Conservation (phyloP, 345 rosid genomes). For the Rhodomyrtus tomentosa region DNA sequence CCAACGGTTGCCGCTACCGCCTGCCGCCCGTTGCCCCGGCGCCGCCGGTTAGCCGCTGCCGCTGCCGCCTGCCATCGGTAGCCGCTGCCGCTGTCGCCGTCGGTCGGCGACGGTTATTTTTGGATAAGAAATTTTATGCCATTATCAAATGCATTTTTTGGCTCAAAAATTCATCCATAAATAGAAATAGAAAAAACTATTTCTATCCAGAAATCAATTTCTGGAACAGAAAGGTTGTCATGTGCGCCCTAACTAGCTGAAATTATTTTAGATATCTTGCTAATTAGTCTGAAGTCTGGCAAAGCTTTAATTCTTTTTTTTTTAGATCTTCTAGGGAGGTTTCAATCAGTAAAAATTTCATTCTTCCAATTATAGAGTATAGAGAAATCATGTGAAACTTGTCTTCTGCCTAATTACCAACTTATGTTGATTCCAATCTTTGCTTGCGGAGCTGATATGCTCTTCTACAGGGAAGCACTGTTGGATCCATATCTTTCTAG, state of each 20-base stretch:
- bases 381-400: not conserved
- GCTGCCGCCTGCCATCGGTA: too few relatives aligned
- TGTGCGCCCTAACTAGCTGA: not conserved
- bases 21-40: too few relatives aligned
- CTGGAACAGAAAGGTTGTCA: too few relatives aligned
- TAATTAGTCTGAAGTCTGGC: not conserved
- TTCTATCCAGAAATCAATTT: too few relatives aligned
- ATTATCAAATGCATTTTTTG: too few relatives aligned
- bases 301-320: not conserved
- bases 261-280: not conserved
- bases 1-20: too few relatives aligned
- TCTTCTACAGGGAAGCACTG: slow-evolving; percentile 60
- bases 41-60: too few relatives aligned
- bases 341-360: not conserved
- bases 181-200: too few relatives aligned
- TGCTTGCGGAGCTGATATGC: not conserved
- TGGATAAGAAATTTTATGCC: too few relatives aligned
- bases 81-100: too few relatives aligned
- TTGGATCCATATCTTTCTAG: slow-evolving; percentile 77
- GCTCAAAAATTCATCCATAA: too few relatives aligned
- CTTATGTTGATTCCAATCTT: not conserved
- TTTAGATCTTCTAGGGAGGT: not conserved
- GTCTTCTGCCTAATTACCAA: not conserved
- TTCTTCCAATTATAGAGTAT: not conserved
- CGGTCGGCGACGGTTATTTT: too few relatives aligned